Evolutionary conservation across 805 yeast species (phyloP), one percentile per base, ranked within the genome.

Genomic region (Lachancea waltii): DNA sequence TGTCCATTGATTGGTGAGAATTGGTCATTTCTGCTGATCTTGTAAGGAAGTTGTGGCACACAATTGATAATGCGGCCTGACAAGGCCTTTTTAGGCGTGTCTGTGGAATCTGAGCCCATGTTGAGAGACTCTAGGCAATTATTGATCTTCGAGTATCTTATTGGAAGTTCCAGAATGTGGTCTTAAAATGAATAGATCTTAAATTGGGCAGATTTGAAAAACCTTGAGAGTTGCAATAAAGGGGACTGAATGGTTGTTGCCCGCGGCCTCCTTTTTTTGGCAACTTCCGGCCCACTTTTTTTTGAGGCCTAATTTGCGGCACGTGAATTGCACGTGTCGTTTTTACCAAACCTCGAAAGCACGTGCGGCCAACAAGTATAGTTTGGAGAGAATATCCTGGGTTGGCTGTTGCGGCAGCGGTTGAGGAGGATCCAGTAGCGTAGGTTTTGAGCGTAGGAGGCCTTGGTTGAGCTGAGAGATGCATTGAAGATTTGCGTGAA

Each of bases 1-100:
- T 35, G 28, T 20, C 28, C 27, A 7, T 24, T 21, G 16, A 14
- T 32, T 14, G 40, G 33, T 16, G 54, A 52, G 33, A 50, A 48
- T 36, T 47, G 49, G n/a, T 58, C 60, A 18, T 53, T 51, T 32
- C 57, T 38, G 37, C 56, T 52, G 31, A 61, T 54, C 30, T 51
- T 56, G 40, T 54, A 61, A 3, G 65, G 65, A 19, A 61, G 47
- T 46, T 60, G 64, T 5, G 63, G 49, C 8, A 61, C 63, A 51
- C 63, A 58, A 44, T 59, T 61, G 40, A 61, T 61, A 25, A 61
- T 48, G 44, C 63, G 56, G 17, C 41, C 41, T 16, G 45, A 42
- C 9, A 43, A 25, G 26, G 26, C 13, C 7, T 23, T 23, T 23
- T 23, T 13, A 11, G 26, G 13, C 10, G 26, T 5, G 26, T 13